These are phyloP conservation scores for Xylariaceae sp. DNA, from an alignment of 2,329 filamentous ascomycete genomes.

Conservation along the genomic window DNA sequence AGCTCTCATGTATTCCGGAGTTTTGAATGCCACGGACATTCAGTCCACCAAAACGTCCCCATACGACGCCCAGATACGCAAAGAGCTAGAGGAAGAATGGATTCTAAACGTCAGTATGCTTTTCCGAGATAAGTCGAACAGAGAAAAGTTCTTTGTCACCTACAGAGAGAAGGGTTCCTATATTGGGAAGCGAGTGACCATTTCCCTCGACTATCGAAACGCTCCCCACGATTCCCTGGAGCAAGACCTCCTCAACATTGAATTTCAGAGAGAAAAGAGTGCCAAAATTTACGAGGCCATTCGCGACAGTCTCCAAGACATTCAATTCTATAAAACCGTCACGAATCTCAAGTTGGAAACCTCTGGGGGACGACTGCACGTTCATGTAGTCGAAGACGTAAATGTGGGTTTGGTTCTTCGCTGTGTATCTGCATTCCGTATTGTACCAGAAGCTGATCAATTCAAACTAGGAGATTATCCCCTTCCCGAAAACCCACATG, in stretches of 20 bases:
- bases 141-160: conserved; percentile 97
- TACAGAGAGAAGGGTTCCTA: conserved; percentile 73
- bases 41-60: conserved; percentile 47
- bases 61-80: conserved; percentile 62
- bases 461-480: conserved; percentile 68
- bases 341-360: conserved; percentile 95
- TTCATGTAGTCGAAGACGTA: conserved; percentile 95
- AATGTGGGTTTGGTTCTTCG: conserved; percentile 49
- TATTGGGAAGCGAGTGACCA: conserved; percentile 79
- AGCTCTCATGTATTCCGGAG: conserved; percentile 20
- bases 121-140: conserved; percentile 84
- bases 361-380: conserved; percentile 77
- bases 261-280: conserved; percentile 87
- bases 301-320: conserved; percentile 83
- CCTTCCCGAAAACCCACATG: conserved; percentile 68
- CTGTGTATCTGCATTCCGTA: conserved; percentile 1
- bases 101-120: conserved; percentile 98
- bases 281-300: conserved; percentile 92
- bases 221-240: conserved; percentile 79
- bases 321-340: conserved; percentile 92
- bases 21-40: conserved; percentile 35
- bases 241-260: conserved; percentile 68
- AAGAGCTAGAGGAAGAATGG: conserved; percentile 84
- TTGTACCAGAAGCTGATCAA: conserved; percentile 4
- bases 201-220: conserved; percentile 87